Base-by-base conservation (phyloP, 192 early-diverging fungal genomes). In the Entomortierella beljakovae region DNA sequence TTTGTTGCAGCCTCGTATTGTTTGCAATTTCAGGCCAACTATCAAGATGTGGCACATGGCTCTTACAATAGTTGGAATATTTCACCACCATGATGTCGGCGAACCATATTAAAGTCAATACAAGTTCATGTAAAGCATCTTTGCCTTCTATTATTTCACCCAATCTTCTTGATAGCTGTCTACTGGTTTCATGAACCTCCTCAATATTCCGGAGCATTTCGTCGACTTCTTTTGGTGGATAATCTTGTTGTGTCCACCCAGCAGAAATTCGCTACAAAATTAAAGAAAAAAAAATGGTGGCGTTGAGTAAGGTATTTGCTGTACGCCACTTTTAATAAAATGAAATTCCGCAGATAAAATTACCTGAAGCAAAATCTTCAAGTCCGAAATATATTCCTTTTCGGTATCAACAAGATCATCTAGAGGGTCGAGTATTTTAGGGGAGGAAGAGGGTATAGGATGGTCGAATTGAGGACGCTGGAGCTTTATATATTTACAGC, bases 321-420 rank as follows among this genome's bases (percentile, higher is more conserved):
- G n/a, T n/a, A n/a, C n/a, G n/a, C n/a, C n/a, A n/a, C n/a, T n/a
- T n/a, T n/a, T n/a, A n/a, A n/a, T n/a, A n/a, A n/a, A n/a, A n/a
- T n/a, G n/a, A n/a, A n/a, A n/a, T n/a, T n/a, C n/a, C n/a, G n/a
- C 11, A 38, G 10, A 22, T 37, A 64, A 42, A 11, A 18, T 38
- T 84, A 85, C 88, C 65, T 83, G 76, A 25, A 83, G 65, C 32
- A 89, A 82, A 51, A 80, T 81, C 62, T 71, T 82, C 37, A 89
- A 58, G 26, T 81, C 81, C 13, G 82, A 69, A 10, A 88, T 38
- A 61, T 88, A 89, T 42, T 69, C 68, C 23, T 80, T 64, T 81
- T 89, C 88, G 3, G 85, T 66, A 29, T 88, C 88, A 4, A 84
- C 63, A 23, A 89, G 64, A 33, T 89, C 86, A 5, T 60, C 82